These are phyloP conservation scores for Tuber umbilicatum DNA, from an alignment of 495 filamentous ascomycete genomes.

Conservation along the genomic window DNA sequence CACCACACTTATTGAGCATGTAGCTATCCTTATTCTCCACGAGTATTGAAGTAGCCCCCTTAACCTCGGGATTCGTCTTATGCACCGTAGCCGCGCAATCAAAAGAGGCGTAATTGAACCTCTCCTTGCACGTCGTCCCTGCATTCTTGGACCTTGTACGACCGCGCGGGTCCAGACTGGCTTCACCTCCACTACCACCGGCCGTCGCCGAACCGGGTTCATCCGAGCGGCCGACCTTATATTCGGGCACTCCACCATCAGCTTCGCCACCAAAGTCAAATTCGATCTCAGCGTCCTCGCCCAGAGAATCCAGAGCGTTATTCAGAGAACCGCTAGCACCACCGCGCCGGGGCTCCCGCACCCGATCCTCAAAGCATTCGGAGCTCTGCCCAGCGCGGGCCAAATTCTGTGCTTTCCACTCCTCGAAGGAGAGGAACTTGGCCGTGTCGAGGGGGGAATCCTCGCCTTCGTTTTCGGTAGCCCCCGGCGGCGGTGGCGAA, in stretches of 20 bases:
- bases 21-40: constrained; percentile 98
- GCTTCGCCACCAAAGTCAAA: constrained; percentile 64
- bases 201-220: constrained; percentile 42
- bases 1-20: constrained; percentile 87
- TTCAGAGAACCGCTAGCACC: constrained; percentile 43
- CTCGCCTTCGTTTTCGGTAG: constrained; percentile 48
- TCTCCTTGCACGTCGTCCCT: constrained; percentile 88
- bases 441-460: constrained; percentile 71
- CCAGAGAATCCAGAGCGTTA: constrained; percentile 63
- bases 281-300: constrained; percentile 87
- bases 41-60: constrained; percentile 76
- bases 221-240: constrained; percentile 45
- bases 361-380: constrained; percentile 58
- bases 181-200: constrained; percentile 47
- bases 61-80: constrained; percentile 78
- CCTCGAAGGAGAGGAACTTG: constrained; percentile 93
- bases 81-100: constrained; percentile 90
- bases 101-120: constrained; percentile 95
- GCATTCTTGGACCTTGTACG: constrained; percentile 73
- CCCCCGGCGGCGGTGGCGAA: constrained; percentile 15
- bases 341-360: constrained; percentile 45
- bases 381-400: constrained; percentile 78
- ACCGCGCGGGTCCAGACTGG: constrained; percentile 44
- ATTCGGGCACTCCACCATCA: constrained; percentile 40
- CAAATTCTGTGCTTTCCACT: constrained; percentile 94